Percentiles rank a stretch among this genome's conserved stretches.
Conservation (phyloP, 768 basidiomycete genomes). For the Russula vinacea region DNA sequence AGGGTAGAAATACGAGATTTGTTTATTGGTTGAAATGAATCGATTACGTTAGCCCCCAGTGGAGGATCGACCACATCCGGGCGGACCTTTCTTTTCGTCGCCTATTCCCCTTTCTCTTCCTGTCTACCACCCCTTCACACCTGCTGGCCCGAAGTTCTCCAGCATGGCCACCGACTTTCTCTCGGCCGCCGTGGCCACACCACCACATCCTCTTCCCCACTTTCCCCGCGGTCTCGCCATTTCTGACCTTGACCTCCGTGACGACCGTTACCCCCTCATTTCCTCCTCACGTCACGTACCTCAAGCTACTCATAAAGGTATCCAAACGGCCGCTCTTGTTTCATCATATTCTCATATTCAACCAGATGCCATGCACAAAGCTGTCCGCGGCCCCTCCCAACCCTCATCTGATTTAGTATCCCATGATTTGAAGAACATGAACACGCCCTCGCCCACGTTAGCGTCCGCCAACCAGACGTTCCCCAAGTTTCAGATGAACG, state of each 20-base stretch:
- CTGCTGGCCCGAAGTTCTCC: not conserved
- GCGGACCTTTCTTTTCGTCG: not conserved
- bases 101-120: not conserved
- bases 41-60: not conserved
- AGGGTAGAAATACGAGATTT: not conserved
- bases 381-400: constrained; percentile 17
- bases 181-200: constrained; percentile 34
- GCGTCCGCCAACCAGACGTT: not conserved
- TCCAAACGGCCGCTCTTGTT: not conserved
- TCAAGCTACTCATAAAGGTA: constrained; percentile 4
- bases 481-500: constrained; percentile 11
- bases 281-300: constrained; percentile 31
- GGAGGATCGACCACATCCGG: not conserved
- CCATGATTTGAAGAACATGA: constrained; percentile 6
- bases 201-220: constrained; percentile 43
- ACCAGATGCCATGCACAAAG: constrained; percentile 20
- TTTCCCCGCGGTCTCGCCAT: constrained; percentile 54
- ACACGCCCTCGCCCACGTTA: constrained; percentile 2
- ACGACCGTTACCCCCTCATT: constrained; percentile 53
- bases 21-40: not conserved
- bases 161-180: constrained; percentile 35
- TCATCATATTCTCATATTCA: constrained; percentile 15
- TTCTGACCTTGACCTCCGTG: constrained; percentile 59
- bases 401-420: constrained; percentile 4
- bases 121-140: not conserved